phyloP scores from a whole-genome alignment of 352 stramenopile species.

The Pythium monospermum region DNA sequence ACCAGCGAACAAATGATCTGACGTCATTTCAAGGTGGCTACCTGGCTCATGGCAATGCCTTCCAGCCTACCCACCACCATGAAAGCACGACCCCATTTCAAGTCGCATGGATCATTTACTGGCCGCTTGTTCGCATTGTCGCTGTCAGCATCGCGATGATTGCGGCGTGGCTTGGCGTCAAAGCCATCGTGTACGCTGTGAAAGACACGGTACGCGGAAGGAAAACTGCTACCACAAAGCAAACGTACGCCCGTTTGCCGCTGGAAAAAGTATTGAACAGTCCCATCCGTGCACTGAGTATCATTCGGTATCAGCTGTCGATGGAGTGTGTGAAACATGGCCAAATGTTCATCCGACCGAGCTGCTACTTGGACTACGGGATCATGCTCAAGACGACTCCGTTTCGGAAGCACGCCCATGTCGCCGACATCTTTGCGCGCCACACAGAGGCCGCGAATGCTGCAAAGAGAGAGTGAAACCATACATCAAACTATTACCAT shows the following conservation, averaged over 20 bases:
- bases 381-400: slow-evolving; percentile 33
- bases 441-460: too few relatives aligned
- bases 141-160: neutral
- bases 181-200: neutral
- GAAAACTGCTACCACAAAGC: too few relatives aligned
- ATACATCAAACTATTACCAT: too few relatives aligned
- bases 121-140: slow-evolving; percentile 10
- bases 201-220: too few relatives aligned
- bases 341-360: slow-evolving; percentile 24
- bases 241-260: slow-evolving; percentile 14
- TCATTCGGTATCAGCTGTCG: slow-evolving; percentile 22
- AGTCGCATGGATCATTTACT: slow-evolving; percentile 14
- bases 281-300: slow-evolving; percentile 17
- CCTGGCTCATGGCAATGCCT: slow-evolving; percentile 16
- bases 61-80: neutral
- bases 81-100: neutral
- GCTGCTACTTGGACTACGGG: slow-evolving; percentile 31
- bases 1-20: slow-evolving; percentile 16
- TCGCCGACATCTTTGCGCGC: too few relatives aligned
- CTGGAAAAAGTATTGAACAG: slow-evolving; percentile 21
- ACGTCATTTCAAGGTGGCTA: slow-evolving; percentile 9
- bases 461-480: too few relatives aligned
- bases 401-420: too few relatives aligned
- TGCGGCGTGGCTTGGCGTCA: neutral
- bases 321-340: slow-evolving; percentile 26